Evolutionary conservation across 495 filamentous ascomycete genomes (phyloP).

Genomic region (Pyrenula aspistea): DNA sequence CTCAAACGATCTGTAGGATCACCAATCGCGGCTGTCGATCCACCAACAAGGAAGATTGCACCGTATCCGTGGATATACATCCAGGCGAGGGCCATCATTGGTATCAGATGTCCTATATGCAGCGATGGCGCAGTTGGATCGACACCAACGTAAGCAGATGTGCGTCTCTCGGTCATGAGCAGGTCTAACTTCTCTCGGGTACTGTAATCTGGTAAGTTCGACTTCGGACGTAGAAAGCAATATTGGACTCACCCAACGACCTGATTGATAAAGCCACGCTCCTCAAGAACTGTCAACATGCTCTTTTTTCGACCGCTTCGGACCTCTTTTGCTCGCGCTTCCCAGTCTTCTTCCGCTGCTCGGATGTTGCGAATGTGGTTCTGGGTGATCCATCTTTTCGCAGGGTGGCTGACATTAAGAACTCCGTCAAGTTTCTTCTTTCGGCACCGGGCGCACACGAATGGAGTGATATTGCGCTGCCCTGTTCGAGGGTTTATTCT

Average conservation of each 20-base stretch:
- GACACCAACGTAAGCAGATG: conserved; percentile 78
- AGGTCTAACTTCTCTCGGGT: conserved; percentile 54
- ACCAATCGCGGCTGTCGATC: conserved; percentile 74
- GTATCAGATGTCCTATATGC: conserved; percentile 86
- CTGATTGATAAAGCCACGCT: conserved; percentile 68
- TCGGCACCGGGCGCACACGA: not conserved
- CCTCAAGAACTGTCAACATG: conserved; percentile 60
- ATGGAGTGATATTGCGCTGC: not conserved
- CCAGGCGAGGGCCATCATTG: conserved; percentile 91
- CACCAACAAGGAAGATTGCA: conserved; percentile 64
- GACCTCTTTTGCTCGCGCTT: conserved; percentile 41
- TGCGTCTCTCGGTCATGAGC: conserved; percentile 55
- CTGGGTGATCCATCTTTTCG: conserved; percentile 35
- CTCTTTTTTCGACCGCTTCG: conserved; percentile 45
- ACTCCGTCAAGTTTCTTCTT: not conserved
- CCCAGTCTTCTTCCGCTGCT: conserved; percentile 46
- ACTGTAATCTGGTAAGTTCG: conserved; percentile 17
- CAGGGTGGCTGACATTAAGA: conserved; percentile 1
- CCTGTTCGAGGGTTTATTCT: not conserved
- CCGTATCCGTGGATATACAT: conserved; percentile 75
- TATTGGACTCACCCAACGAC: conserved; percentile 58
- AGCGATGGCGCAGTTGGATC: conserved; percentile 87
- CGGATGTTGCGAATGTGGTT: conserved; percentile 36
- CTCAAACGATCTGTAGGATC: conserved; percentile 72
- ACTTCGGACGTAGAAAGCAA: conserved; percentile 3